phyloP scores from a whole-genome alignment of 768 basidiomycete species.

The Tulasnella sp. region DNA sequence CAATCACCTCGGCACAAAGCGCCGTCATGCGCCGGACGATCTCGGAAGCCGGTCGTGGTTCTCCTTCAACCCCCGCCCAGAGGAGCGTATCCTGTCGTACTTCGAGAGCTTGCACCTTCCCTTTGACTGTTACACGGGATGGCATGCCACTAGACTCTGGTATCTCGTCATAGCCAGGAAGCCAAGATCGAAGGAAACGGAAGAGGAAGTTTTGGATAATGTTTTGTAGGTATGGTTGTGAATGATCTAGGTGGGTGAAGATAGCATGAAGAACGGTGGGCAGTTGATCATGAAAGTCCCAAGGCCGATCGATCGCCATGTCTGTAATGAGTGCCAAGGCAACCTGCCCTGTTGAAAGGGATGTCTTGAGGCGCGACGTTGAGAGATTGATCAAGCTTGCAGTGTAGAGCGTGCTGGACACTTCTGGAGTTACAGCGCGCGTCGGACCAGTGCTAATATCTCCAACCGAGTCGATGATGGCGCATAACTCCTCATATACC shows the following conservation, averaged over 20 bases:
- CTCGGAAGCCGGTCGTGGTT: background rate
- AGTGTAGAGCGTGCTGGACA: slow-evolving; percentile 23
- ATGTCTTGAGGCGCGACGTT: slow-evolving; percentile 53
- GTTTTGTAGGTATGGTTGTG: slow-evolving; percentile 53
- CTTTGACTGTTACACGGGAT: slow-evolving; percentile 40
- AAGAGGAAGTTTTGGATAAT: slow-evolving; percentile 73
- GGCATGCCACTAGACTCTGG: slow-evolving; percentile 41
- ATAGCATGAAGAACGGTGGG: slow-evolving; percentile 68
- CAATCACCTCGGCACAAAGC: slow-evolving; percentile 55
- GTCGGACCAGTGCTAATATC: slow-evolving; percentile 52
- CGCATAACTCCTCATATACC: slow-evolving; percentile 75
- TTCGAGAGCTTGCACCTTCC: slow-evolving; percentile 45
- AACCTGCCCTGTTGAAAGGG: slow-evolving; percentile 75
- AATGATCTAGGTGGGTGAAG: slow-evolving; percentile 75
- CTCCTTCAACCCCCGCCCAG: slow-evolving; percentile 47
- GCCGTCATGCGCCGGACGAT: slow-evolving; percentile 51
- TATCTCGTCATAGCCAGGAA: slow-evolving; percentile 65
- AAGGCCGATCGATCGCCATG: slow-evolving; percentile 60
- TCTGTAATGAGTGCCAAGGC: slow-evolving; percentile 79
- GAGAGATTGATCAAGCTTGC: slow-evolving; percentile 63
- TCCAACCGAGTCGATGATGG: slow-evolving; percentile 69
- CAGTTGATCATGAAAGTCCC: slow-evolving; percentile 61
- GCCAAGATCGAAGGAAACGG: slow-evolving; percentile 73
- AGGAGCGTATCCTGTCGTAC: slow-evolving; percentile 44
- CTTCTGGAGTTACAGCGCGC: slow-evolving; percentile 49